phyloP scores from a whole-genome alignment of 805 yeast genomes.

The Spathaspora arborariae region DNA sequence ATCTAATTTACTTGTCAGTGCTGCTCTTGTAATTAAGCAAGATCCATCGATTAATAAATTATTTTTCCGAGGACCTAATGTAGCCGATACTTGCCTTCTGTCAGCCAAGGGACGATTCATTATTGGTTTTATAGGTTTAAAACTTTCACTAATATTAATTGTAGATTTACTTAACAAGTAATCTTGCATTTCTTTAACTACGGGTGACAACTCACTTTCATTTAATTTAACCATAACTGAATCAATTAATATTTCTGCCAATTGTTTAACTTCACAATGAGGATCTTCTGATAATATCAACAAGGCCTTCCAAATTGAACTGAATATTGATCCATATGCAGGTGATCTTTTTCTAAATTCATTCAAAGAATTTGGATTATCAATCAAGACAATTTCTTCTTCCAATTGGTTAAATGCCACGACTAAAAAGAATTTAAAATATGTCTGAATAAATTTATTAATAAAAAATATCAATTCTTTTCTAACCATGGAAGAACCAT shows the following conservation, averaged over 20 bases:
- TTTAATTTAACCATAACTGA: conserved; percentile 60
- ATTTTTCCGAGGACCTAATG: conserved; percentile 19
- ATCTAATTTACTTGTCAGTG: conserved; percentile 19
- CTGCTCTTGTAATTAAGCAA: conserved; percentile 24
- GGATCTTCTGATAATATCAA: conserved; percentile 85
- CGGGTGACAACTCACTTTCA: conserved; percentile 60
- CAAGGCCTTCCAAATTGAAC: conserved; percentile 84
- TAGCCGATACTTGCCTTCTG: conserved; percentile 17
- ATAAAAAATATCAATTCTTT: conserved; percentile 78
- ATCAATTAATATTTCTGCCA: conserved; percentile 75
- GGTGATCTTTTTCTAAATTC: conserved; percentile 66
- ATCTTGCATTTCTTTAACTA: conserved; percentile 64
- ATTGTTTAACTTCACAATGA: conserved; percentile 68
- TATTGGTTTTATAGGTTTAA: conserved; percentile 39
- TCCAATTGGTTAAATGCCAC: conserved; percentile 83
- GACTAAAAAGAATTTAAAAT: conserved; percentile 72
- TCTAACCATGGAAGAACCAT: conserved; percentile 87
- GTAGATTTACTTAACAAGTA: conserved; percentile 51
- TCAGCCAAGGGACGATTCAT: conserved; percentile 25
- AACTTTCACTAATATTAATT: conserved; percentile 35
- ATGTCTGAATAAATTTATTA: conserved; percentile 67
- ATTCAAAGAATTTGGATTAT: conserved; percentile 56
- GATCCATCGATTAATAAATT: conserved; percentile 26
- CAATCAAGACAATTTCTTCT: conserved; percentile 68
- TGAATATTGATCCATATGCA: conserved; percentile 82